These are phyloP conservation scores for Lignosus rhinocerotis DNA, from an alignment of 1,284 basidiomycete genomes.

Conservation along the genomic window DNA sequence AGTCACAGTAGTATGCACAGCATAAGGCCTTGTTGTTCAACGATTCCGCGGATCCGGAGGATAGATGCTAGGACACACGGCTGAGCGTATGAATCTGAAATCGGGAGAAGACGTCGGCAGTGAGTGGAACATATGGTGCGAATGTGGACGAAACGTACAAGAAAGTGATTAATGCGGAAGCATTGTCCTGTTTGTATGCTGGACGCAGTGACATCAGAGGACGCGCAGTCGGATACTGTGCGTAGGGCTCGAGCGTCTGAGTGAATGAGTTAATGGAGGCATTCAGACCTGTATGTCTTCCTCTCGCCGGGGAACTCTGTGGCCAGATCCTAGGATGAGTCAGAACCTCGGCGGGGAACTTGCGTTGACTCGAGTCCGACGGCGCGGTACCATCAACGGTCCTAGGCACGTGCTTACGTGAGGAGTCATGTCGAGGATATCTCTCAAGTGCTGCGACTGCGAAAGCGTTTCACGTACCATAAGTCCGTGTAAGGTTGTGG, in stretches of 20 bases:
- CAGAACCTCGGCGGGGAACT: slow-evolving; percentile 11
- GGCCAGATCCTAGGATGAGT: slow-evolving; percentile 17
- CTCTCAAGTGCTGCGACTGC: slow-evolving; percentile 1
- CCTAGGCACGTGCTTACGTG: slow-evolving; percentile 17
- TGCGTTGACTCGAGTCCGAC: slow-evolving; percentile 22
- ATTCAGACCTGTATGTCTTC: slow-evolving; percentile 22
- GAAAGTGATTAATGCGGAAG: slow-evolving; percentile 14
- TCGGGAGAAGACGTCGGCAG: slow-evolving; percentile 14
- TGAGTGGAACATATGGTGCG: slow-evolving; percentile 9
- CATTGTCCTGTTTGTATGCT: slow-evolving; percentile 9
- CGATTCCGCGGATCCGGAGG: slow-evolving; percentile 26
- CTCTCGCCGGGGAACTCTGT: slow-evolving; percentile 13
- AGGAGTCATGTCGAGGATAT: slow-evolving; percentile 22
- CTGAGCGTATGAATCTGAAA: slow-evolving; percentile 1
- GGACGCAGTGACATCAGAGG: slow-evolving; percentile 17
- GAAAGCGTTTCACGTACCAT: slow-evolving; percentile 14
- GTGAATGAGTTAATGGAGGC: slow-evolving; percentile 4
- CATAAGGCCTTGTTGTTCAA: slow-evolving; percentile 19
- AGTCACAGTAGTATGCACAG: slow-evolving; percentile 29
- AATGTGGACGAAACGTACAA: slow-evolving; percentile 15
- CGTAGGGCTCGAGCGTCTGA: slow-evolving; percentile 8
- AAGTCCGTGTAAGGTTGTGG: slow-evolving; percentile 10
- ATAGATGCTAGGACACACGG: slow-evolving; percentile 19
- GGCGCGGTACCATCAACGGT: slow-evolving; percentile 17
- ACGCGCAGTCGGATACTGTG: slow-evolving; percentile 21